Evolutionary conservation across 768 basidiomycete species (phyloP).

Genomic region (Agaricus sinodeliciosus): DNA sequence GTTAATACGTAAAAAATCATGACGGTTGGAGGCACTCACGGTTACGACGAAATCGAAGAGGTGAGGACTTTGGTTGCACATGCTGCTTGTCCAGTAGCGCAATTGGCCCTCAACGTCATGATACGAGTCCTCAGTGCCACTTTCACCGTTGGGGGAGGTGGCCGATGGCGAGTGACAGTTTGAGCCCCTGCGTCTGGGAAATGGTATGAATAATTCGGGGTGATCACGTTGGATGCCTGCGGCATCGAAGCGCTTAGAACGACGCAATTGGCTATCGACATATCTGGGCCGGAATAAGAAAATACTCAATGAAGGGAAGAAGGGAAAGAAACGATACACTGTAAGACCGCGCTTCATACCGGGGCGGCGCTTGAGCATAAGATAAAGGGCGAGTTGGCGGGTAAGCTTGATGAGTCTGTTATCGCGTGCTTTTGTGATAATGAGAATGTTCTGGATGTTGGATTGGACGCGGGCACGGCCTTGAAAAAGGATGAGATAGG

Average conservation of each 20-base stretch:
- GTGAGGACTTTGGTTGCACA: slow-evolving; percentile 89
- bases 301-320: not conserved
- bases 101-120: slow-evolving; percentile 75
- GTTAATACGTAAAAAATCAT: slow-evolving; percentile 6
- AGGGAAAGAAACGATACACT: slow-evolving; percentile 47
- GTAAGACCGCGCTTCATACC: slow-evolving; percentile 71
- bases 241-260: slow-evolving; percentile 91
- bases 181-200: slow-evolving; percentile 69
- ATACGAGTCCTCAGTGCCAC: slow-evolving; percentile 28
- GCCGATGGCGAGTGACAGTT: slow-evolving; percentile 57
- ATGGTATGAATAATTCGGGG: slow-evolving; percentile 81
- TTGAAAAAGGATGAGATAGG: slow-evolving; percentile 25
- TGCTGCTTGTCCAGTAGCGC: slow-evolving; percentile 94
- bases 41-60: slow-evolving; percentile 98
- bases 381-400: slow-evolving; percentile 86
- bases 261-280: slow-evolving; percentile 86
- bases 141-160: slow-evolving; percentile 29
- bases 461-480: slow-evolving; percentile 89
- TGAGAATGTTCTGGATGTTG: slow-evolving; percentile 87
- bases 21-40: slow-evolving; percentile 39
- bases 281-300: slow-evolving; percentile 46
- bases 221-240: slow-evolving; percentile 79
- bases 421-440: slow-evolving; percentile 97
- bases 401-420: slow-evolving; percentile 95
- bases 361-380: slow-evolving; percentile 81